Percentiles rank a stretch among this genome's conserved stretches.
phyloP scores from a whole-genome alignment of 306 rosid genomes.

The Lotus japonicus region DNA sequence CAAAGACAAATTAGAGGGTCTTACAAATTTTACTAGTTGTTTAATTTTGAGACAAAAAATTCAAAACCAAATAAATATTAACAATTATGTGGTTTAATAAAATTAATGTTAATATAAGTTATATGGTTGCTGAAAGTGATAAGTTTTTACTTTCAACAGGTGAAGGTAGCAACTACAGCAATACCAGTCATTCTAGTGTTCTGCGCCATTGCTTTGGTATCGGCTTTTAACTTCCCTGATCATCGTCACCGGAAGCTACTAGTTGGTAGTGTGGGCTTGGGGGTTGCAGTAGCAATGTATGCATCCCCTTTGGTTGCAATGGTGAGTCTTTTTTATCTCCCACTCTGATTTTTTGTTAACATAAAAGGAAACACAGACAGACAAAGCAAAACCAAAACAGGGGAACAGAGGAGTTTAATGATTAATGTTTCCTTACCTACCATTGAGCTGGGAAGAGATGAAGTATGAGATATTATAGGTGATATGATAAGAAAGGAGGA shows the following conservation, averaged over 20 bases:
- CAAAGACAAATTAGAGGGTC: too few species aligned
- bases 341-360: not conserved
- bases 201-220: constrained; percentile 34
- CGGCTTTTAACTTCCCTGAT: constrained; percentile 43
- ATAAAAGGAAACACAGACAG: not conserved
- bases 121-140: too few species aligned
- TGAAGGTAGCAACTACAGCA: constrained; percentile 33
- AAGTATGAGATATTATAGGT: too few species aligned
- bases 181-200: constrained; percentile 32
- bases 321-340: constrained; percentile 44
- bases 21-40: too few species aligned
- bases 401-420: constrained; percentile 4
- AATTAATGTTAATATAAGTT: too few species aligned
- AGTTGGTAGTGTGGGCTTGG: constrained; percentile 57
- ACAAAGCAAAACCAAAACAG: not conserved
- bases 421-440: too few species aligned
- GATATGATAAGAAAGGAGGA: too few species aligned
- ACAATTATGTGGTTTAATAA: too few species aligned
- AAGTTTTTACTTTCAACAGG: constrained; percentile 30
- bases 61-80: too few species aligned
- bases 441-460: too few species aligned
- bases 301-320: constrained; percentile 67
- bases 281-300: constrained; percentile 56
- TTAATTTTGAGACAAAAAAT: too few species aligned
- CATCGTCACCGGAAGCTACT: constrained; percentile 61